Evolutionary conservation across 2,329 filamentous ascomycete species (phyloP), one percentile per base, ranked within the genome.

Genomic region (Purpureocillium takamizusanense): DNA sequence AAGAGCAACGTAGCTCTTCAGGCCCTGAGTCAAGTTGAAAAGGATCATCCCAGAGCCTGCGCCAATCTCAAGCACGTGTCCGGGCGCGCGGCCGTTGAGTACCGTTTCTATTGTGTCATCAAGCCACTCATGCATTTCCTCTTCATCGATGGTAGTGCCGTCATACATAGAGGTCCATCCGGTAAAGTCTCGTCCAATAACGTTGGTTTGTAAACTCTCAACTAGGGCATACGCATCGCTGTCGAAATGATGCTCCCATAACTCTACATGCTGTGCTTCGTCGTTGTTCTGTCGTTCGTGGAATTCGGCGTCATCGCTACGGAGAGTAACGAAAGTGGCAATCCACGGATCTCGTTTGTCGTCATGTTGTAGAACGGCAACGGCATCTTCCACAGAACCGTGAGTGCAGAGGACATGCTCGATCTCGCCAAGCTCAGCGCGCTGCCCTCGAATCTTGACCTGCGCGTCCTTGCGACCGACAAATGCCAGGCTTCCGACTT

Each of bases 151-250:
- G 1, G 41, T 9, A 0, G 12, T 43, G 4, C 54, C 55, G 29
- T 58, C 49, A 23, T 56, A 57, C 51, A 55, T 55, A 1, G 56
- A 59, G 4, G 44, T 55, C 57, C 57, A 59, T 9, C 50, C 52
- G 1, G 43, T 45, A 21, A 59, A 59, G 29, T 60, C 55, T 2
- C 40, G 37, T 1, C 54, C 55, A 5, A 25, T 10, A 6, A 10
- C 10, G 5, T 25, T 10, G 21, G 5, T 5, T 28, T 3, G 34
- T 15, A 36, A 17, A 11, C 13, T 17, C 25, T 36, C 25, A 5
- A 36, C 4, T 5, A 25, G 8, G 7, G 8, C 13, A 15, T 36
- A 36, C 9, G 21, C 16, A 2, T 27, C 34, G 3, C 4, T 10
- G 18, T 27, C 16, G 6, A n/a, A 36, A 13, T 9, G 25, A 3